Evolutionary conservation across 768 basidiomycete genomes (phyloP), one percentile per base, ranked within the genome.

Genomic region (Tulasnella sp.): DNA sequence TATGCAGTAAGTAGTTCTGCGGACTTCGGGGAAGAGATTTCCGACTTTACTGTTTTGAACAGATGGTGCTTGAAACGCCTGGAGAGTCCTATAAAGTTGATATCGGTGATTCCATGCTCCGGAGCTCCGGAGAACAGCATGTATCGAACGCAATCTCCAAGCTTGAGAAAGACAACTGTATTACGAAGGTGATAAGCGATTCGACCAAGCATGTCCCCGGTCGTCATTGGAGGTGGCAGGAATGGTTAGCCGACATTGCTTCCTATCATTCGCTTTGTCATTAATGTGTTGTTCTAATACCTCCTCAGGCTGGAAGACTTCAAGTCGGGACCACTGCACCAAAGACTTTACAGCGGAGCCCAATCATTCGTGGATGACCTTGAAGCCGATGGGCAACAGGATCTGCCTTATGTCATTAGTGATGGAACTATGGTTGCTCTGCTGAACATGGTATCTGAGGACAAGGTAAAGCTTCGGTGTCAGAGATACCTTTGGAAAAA

Each of bases 381-480:
- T 9, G 57, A 37, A 44, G 61, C 48, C 13, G 51, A 76, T 18
- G 75, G 37, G 32, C 51, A 32, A 13, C 77, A 77, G 70, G 83
- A 89, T 18, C 86, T 88, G 32, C 81, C 83, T 35, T 86, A 87
- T 57, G 84, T 87, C 57, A 87, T 87, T 15, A 85, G 87, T 7
- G 86, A 85, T 1, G 95, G 96, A 10, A 93, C 96, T 80, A 86
- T 90, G 72, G 92, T 93, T 18, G 89, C 91, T 0, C 84, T 97
- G 79, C 85, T 95, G 42, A 89, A 93, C 79, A 86, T 95, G n/a
- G 89, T 91, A n/a, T 96, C 95, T 0, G 91, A 93, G 78, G 88
- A 91, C 79, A 91, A 91, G 85, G 93, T 91, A 81, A 80, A 85
- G 77, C 13, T 35, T 35, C 55, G 35, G n/a, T 11, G 11, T 26